phyloP scores from a whole-genome alignment of 148 eudicot genomes.

The Diospyros kaki region DNA sequence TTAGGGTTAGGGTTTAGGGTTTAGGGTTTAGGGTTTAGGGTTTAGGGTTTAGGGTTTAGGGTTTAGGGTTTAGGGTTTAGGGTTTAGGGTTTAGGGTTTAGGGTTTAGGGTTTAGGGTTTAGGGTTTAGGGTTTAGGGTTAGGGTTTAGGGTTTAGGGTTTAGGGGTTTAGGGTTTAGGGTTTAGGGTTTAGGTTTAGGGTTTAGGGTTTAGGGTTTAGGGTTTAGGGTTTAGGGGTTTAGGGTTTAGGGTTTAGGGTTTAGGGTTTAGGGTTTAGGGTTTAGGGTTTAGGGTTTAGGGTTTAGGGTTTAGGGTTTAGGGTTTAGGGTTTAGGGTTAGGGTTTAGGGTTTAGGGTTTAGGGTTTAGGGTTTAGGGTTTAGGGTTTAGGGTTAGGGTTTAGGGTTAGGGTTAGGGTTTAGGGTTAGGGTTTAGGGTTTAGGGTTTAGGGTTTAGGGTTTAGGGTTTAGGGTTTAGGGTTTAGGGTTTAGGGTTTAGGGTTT shows the following conservation, averaged over 20 bases:
- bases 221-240: too few relatives aligned
- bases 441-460: constrained; percentile 16
- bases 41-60: constrained; percentile 17
- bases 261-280: constrained; percentile 22
- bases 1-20: constrained; percentile 25
- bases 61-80: constrained; percentile 21
- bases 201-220: too few relatives aligned
- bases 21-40: constrained; percentile 15
- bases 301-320: constrained; percentile 17
- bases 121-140: constrained; percentile 12
- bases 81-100: constrained; percentile 25
- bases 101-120: constrained; percentile 19
- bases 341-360: constrained; percentile 21
- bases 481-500: constrained; percentile 12
- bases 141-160: constrained; percentile 21
- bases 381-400: constrained; percentile 17
- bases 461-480: constrained; percentile 7
- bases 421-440: constrained; percentile 14
- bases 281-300: constrained; percentile 19
- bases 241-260: too few relatives aligned
- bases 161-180: constrained; percentile 23
- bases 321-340: constrained; percentile 20
- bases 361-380: constrained; percentile 17
- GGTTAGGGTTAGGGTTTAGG: constrained; percentile 12
- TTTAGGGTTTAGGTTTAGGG: constrained; percentile 20